Base-by-base conservation (phyloP, 371 early-diverging fungal species). In the Zychaea mexicana region DNA sequence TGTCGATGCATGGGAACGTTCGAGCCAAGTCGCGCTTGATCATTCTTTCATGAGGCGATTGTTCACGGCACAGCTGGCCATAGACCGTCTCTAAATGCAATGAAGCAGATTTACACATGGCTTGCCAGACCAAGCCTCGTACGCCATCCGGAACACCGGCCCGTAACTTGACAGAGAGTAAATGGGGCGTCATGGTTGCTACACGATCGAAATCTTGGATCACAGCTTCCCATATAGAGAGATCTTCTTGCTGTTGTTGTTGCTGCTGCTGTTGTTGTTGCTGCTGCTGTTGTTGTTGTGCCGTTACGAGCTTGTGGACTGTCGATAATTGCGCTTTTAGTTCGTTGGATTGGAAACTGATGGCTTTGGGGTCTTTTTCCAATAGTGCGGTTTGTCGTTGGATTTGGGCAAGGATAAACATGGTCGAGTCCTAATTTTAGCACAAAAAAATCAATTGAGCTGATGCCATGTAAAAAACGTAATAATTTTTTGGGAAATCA, bases 111-210 rank as follows among this genome's bases (percentile, higher is more conserved):
- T 87, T 88, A 47, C 87, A 87, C 88, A 97, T 90, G 38, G 92
- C 84, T 69, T 92, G 94, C 97, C 96, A 96, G 49, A 95, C 85
- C 53, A 86, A 78, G 26, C 96, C 96, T 52, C 97, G 89, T 52
- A 95, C 72, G 36, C 86, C 75, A 13, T 84, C 70, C 0, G 97
- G 97, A 19, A 96, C 79, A 8, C 96, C 97, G 7, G 82, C 83
- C 28, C 88, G 86, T 47, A 95, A 82, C 62, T 91, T 87, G 24
- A 85, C 80, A 0, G 83, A 68, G 12, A 88, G 61, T 21, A 84
- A 57, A 60, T 85, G 84, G 2, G 85, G 85, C 54, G 79, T 65
- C 57, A 73, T 76, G 33, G 68, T 64, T 0, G 83, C 82, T 0
- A 82, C 81, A 17, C 69, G 72, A 38, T 76, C 88, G 78, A 90